Evolutionary conservation across 495 filamentous ascomycete species (phyloP), one percentile per base, ranked within the genome.

Genomic region (Hypoxylon rickii): DNA sequence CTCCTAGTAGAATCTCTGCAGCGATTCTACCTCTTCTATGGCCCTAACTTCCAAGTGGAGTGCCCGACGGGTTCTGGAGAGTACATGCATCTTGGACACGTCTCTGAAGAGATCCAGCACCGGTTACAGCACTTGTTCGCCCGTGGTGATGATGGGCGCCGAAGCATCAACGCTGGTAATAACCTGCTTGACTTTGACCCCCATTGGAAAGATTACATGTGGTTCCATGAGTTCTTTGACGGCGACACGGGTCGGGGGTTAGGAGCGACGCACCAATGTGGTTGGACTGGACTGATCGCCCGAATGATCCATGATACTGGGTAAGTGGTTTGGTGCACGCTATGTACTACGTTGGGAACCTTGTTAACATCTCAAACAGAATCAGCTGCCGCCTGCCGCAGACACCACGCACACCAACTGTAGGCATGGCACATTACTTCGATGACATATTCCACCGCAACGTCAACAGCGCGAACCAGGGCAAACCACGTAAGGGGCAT

Each of bases 141-240:
- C 8, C 82, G 88, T 2, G 84, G 83, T 45, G 88, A 96, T 51
- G 84, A 95, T 55, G 93, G 92, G 34, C 83, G 89, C 3, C 83
- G 94, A 19, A 92, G 92, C 31, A 87, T 94, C 77, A 92, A 96
- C 57, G 85, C 80, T 43, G 83, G 86, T 17, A 90, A 84, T 51
- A 88, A 96, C 46, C 76, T 86, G 53, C 84, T 97, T 24, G 90
- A 97, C 73, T 94, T 86, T 57, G 89, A 97, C 69, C 83, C 89
- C 17, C 76, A 96, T 72, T 97, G 93, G 93, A 90, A 84, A 67
- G 91, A 97, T 66, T 83, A 96, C 63, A 73, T 97, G 53, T 96
- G 90, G 87, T 97, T 95, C 79, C 87, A 96, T 65, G 93, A 97
- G 70, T 97, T 95, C 76, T 97, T 97, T 64, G 92, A 97, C 62